Percentiles rank a stretch among this genome's conserved stretches.
Conservation (phyloP, 2,329 filamentous ascomycete species). For the Aureobasidium sp. region DNA sequence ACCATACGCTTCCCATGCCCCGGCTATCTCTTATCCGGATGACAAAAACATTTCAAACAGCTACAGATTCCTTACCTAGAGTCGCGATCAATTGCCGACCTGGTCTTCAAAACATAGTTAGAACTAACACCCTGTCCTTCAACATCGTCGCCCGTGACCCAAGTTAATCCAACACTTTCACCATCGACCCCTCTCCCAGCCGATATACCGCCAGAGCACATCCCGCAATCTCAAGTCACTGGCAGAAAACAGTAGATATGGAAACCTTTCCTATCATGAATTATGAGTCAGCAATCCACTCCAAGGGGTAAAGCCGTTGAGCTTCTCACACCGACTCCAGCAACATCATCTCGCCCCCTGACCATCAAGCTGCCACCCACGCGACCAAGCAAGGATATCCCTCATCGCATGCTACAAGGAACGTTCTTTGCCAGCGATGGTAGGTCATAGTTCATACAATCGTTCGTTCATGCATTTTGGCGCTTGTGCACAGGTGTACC, state of each 20-base stretch:
- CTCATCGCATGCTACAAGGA: not conserved
- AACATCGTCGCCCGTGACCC: not conserved
- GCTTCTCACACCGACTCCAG: not conserved
- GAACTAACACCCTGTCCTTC: not conserved
- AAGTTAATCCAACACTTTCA: not conserved
- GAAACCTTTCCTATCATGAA: not conserved
- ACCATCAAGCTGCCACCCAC: not conserved
- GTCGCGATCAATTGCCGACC: not conserved
- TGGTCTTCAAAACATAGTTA: too few relatives aligned
- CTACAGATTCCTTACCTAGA: not conserved
- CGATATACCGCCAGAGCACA: not conserved
- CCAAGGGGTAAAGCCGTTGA: slow-evolving; percentile 1
- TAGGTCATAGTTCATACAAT: not conserved
- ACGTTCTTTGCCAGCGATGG: not conserved
- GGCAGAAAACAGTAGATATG: not conserved
- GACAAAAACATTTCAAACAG: not conserved
- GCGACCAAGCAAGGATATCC: not conserved
- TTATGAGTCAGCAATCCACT: not conserved
- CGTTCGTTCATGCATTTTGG: not conserved
- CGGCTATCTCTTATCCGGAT: not conserved
- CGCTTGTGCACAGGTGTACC: not conserved
- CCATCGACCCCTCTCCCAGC: too few relatives aligned
- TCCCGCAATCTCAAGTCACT: not conserved
- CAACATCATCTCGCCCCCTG: not conserved
- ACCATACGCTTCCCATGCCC: not conserved